These are phyloP conservation scores for Aspergillus sp. DNA, from an alignment of 2,329 filamentous ascomycete species.

Conservation along the genomic window DNA sequence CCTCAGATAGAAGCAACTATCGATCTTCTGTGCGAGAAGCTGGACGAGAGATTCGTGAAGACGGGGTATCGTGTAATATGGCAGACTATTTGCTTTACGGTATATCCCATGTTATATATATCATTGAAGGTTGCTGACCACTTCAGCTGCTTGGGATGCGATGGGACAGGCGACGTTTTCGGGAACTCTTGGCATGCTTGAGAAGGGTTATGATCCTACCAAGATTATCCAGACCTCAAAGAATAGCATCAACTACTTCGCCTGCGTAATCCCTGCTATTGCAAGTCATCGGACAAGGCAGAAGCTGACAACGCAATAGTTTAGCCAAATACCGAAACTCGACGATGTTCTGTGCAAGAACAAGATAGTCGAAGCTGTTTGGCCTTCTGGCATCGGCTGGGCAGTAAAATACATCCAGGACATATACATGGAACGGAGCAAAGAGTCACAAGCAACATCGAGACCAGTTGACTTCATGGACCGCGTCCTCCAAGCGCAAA, in stretches of 20 bases:
- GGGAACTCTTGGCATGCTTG: slow-evolving; percentile 15
- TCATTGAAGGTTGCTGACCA: not conserved
- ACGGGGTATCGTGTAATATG: slow-evolving; percentile 27
- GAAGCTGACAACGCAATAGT: not conserved
- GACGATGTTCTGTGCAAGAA: not conserved
- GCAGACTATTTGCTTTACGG: slow-evolving; percentile 33
- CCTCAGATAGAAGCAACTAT: slow-evolving; percentile 23
- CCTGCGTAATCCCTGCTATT: slow-evolving; percentile 4
- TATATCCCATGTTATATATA: slow-evolving; percentile 2
- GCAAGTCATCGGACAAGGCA: no score
- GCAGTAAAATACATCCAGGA: not conserved
- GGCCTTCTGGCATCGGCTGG: not conserved
- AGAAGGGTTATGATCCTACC: slow-evolving; percentile 14
- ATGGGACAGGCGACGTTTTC: slow-evolving; percentile 17
- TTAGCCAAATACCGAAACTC: not conserved
- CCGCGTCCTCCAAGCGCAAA: slow-evolving; percentile 11
- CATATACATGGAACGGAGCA: not conserved
- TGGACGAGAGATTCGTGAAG: slow-evolving; percentile 25
- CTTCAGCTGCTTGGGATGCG: slow-evolving; percentile 13
- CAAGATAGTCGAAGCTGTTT: not conserved
- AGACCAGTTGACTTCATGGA: slow-evolving; percentile 12
- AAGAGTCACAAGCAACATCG: not conserved
- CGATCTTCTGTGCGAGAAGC: slow-evolving; percentile 19
- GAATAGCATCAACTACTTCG: slow-evolving; percentile 14
- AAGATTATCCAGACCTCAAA: slow-evolving; percentile 12